Evolutionary conservation across 2,329 filamentous ascomycete species (phyloP).

Genomic region (Zymoseptoria brevis): DNA sequence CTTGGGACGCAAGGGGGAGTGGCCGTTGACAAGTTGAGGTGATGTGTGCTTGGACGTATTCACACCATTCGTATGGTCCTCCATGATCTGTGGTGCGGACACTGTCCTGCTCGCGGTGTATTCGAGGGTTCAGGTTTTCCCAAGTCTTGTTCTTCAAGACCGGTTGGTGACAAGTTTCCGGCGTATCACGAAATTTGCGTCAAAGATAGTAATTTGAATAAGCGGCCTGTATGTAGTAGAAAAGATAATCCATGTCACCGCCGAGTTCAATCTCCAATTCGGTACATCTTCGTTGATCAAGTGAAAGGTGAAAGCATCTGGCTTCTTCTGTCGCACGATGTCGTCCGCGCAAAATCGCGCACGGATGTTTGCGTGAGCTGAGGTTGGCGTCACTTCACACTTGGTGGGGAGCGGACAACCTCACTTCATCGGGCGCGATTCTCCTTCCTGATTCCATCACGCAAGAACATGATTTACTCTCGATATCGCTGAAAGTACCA

Average conservation of each 20-base stretch:
- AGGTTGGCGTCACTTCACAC: neutral
- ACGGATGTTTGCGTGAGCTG: neutral
- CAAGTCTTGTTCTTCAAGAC: neutral
- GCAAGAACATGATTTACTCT: neutral
- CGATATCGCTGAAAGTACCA: neutral
- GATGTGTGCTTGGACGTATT: conserved; percentile 44
- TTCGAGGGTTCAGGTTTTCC: neutral
- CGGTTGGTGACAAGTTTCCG: neutral
- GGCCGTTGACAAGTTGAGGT: conserved; percentile 50
- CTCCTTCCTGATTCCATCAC: neutral
- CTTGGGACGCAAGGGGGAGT: conserved; percentile 42
- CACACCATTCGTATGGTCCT: conserved; percentile 26
- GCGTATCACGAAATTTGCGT: neutral
- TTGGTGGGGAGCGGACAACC: neutral
- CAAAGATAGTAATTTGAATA: conserved; percentile 30
- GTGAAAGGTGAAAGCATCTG: neutral
- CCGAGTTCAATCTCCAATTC: neutral
- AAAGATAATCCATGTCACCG: conserved; percentile 28
- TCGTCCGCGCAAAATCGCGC: neutral
- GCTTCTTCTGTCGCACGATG: conserved; percentile 1
- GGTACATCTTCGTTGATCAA: neutral
- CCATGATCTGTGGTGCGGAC: conserved; percentile 32
- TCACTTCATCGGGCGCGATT: neutral
- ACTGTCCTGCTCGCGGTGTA: neutral
- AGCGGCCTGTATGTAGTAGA: conserved; percentile 29